A percentile compares a stretch with the other conserved stretches of the same genome.
These are phyloP conservation scores for Prinsepia uniflora DNA, from an alignment of 306 rosid genomes.

Conservation along the genomic window DNA sequence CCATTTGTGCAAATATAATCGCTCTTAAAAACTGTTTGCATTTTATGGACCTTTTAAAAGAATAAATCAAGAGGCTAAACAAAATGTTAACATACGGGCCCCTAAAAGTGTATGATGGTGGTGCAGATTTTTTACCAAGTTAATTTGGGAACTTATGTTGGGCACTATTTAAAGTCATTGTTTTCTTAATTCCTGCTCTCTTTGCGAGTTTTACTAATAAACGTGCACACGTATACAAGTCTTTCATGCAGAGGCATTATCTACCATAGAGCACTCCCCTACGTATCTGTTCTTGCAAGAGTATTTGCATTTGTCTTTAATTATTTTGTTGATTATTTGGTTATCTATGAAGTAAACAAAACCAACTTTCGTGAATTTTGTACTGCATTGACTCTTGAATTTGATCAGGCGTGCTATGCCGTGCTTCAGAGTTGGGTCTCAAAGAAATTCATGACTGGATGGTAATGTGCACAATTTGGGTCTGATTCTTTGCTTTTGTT, in stretches of 20 bases:
- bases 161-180: neutral
- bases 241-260: neutral
- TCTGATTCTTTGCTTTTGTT: neutral
- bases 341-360: neutral
- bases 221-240: neutral
- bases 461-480: constrained; percentile 31
- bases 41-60: neutral
- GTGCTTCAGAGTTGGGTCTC: constrained; percentile 54
- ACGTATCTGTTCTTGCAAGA: neutral
- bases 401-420: constrained; percentile 48
- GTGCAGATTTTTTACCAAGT: neutral
- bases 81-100: neutral
- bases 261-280: neutral
- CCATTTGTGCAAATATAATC: neutral
- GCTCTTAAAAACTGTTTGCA: neutral
- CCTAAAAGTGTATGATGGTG: neutral
- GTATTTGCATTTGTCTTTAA: neutral
- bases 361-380: neutral
- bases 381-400: constrained; percentile 8
- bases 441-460: constrained; percentile 53
- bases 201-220: no score
- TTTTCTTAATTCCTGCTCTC: neutral
- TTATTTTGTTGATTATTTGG: neutral
- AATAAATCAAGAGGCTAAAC: neutral
- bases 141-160: neutral